These are phyloP conservation scores for Plasmodium vivax DNA, from an alignment of 169 alveolate species.

Conservation along the genomic window DNA sequence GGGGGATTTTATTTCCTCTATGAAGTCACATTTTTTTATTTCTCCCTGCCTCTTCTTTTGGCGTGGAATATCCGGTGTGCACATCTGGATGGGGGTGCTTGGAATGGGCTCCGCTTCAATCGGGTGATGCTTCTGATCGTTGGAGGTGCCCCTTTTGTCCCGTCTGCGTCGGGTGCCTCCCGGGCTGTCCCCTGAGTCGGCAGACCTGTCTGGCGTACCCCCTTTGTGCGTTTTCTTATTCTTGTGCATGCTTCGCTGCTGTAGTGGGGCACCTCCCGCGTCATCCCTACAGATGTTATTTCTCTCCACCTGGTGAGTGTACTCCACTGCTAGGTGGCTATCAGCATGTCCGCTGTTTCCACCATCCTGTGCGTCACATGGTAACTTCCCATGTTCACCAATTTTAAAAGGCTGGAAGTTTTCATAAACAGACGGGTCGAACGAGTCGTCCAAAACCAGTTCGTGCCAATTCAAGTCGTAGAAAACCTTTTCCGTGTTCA, in stretches of 20 bases:
- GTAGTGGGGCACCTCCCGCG: neutral
- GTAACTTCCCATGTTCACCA: neutral
- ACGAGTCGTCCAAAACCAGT: conserved; percentile 22
- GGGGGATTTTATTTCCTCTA: conserved; percentile 57
- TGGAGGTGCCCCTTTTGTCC: neutral
- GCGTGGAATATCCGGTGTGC: neutral
- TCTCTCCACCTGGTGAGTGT: neutral
- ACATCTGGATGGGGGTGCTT: conserved; percentile 34
- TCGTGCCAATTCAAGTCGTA: conserved; percentile 44
- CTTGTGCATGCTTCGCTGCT: neutral
- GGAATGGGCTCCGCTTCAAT: conserved; percentile 1
- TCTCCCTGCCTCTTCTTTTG: neutral
- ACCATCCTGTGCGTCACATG: neutral
- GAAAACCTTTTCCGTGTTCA: conserved; percentile 59
- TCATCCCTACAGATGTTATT: neutral
- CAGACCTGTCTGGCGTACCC: neutral
- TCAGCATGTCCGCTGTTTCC: neutral
- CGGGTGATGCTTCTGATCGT: neutral
- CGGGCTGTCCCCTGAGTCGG: neutral
- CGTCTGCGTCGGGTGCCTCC: neutral
- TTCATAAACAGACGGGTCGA: conserved; percentile 6
- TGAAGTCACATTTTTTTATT: conserved; percentile 56
- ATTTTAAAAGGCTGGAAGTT: neutral
- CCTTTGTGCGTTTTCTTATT: neutral
- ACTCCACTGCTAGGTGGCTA: neutral